Evolutionary conservation across 2,329 filamentous ascomycete genomes (phyloP), one percentile per base, ranked within the genome.

Genomic region (Westerdykella aurantiaca): DNA sequence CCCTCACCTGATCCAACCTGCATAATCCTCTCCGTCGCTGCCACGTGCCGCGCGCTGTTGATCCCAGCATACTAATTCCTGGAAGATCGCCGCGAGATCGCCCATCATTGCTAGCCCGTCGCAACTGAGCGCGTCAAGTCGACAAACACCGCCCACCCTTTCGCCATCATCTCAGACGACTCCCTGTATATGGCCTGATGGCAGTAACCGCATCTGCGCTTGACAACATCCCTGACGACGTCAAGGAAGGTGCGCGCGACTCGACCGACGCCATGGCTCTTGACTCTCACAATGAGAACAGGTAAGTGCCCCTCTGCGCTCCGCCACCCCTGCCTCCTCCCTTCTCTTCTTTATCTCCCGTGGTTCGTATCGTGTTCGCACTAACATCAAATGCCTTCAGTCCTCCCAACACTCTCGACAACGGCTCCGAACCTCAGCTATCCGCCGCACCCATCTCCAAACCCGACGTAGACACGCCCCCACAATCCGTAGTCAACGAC

Each of bases 181-280:
- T 40, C 43, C 38, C 46, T 44, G 51, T 64, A 58, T 53, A 67
- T 66, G 64, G 64, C 55, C 61, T 49, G 55, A 69, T 67, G 64
- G 64, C 62, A 61, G 62, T 68, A 57, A 64, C 63, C 52, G 61
- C 62, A 58, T 52, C 66, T 46, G 51, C 58, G 48, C 51, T 63
- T 49, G 64, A 67, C 38, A 61, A 63, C 53, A 49, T 60, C 42
- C 49, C 64, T 41, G 55, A 70, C 58, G 76, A 77, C 57, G 66
- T 75, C 57, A 81, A 80, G 69, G 66, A 71, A 60, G 70, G 67
- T 60, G 69, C 73, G 41, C 56, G 61, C 53, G 55, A 67, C 64
- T 66, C 70, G 56, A 64, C 69, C 58, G 72, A 73, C 56, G 71
- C 70, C 54, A 77, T 77, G 73, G 71, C 74, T 46, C 68, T 78